Evolutionary conservation across 2,329 filamentous ascomycete species (phyloP).

Genomic region (Fusarium irregulare): DNA sequence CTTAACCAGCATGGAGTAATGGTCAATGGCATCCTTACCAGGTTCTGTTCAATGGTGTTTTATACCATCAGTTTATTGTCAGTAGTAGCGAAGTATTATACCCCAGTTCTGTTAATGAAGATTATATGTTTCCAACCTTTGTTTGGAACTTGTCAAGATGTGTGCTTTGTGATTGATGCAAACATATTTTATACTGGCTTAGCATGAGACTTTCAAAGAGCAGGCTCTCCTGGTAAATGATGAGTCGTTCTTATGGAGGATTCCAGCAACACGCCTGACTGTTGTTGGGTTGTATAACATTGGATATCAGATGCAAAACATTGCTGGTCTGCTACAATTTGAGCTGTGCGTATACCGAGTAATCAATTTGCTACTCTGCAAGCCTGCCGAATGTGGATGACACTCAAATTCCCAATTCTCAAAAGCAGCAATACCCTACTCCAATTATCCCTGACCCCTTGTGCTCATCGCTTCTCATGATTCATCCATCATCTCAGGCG

Average conservation of each 20-base stretch:
- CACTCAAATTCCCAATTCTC: neutral
- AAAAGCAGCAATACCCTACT: neutral
- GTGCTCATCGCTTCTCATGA: no score
- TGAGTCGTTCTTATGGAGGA: neutral
- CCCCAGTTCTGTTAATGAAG: neutral
- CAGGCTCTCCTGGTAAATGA: rapidly evolving
- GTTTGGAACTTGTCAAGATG: neutral
- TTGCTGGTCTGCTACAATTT: neutral
- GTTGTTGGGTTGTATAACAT: neutral
- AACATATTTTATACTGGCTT: neutral
- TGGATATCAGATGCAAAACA: neutral
- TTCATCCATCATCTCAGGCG: no score
- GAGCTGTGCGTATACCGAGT: neutral
- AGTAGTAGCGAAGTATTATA: neutral
- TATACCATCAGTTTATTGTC: no score
- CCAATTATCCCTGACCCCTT: no score
- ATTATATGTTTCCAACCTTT: neutral
- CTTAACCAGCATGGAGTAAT: no score
- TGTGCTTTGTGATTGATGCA: neutral
- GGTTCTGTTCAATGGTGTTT: neutral
- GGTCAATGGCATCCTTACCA: neutral
- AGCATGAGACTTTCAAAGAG: neutral
- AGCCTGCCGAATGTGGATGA: neutral
- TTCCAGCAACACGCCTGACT: rapidly evolving
- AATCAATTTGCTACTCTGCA: neutral